Evolutionary conservation across 2,329 filamentous ascomycete genomes (phyloP).

Genomic region (Endothia cerciana): DNA sequence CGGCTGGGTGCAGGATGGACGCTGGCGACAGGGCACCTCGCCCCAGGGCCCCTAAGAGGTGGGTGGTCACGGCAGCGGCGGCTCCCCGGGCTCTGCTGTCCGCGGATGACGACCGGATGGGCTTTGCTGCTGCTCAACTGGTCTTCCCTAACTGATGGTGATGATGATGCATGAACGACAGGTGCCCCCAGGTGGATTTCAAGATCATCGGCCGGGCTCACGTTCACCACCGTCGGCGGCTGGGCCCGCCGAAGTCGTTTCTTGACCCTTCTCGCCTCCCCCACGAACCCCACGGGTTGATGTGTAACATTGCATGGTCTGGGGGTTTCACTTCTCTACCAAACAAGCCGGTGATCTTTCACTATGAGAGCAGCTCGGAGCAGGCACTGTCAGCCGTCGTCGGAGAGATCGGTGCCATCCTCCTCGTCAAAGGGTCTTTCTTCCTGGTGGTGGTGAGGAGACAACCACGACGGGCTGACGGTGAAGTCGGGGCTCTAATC

Average conservation of each 20-base stretch:
- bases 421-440: background rate
- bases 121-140: too few relatives aligned
- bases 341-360: background rate
- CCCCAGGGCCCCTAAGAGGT: background rate
- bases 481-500: background rate
- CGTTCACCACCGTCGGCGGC: too few relatives aligned
- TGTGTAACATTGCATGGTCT: constrained; percentile 1
- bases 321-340: background rate
- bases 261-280: background rate
- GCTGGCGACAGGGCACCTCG: background rate
- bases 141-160: background rate
- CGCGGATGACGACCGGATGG: background rate
- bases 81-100: background rate
- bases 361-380: background rate
- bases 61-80: background rate
- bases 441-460: background rate
- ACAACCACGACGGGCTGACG: background rate
- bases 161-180: too few relatives aligned
- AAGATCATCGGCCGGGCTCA: too few relatives aligned
- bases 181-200: too few relatives aligned
- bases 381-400: background rate
- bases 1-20: background rate
- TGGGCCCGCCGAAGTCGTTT: background rate
- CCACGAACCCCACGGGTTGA: background rate
- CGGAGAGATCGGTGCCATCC: background rate